Evolutionary conservation across 2,329 filamentous ascomycete genomes (phyloP).

Genomic region (Botrytis deweyae): DNA sequence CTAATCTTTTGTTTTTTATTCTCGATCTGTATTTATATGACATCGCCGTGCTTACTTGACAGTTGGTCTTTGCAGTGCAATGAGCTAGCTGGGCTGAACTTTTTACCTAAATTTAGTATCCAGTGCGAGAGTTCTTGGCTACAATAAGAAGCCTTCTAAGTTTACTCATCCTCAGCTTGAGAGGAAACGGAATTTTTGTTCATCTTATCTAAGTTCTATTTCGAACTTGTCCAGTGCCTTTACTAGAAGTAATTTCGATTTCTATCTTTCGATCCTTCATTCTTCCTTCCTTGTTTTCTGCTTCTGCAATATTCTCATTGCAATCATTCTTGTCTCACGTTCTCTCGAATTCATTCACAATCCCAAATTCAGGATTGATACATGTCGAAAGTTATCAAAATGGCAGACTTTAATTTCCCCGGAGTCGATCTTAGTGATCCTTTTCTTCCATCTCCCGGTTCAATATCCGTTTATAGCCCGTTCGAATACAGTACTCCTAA

Average conservation of each 20-base stretch:
- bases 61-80: background rate
- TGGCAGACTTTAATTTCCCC: constrained; percentile 17
- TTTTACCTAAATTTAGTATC: background rate
- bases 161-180: constrained; percentile 4
- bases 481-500: background rate
- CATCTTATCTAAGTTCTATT: background rate
- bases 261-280: background rate
- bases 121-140: background rate
- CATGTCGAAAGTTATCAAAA: background rate
- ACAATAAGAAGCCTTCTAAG: constrained; percentile 5
- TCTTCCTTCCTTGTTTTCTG: background rate
- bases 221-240: background rate
- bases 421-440: constrained; percentile 13
- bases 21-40: background rate
- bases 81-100: background rate
- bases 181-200: background rate
- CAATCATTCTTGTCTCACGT: background rate
- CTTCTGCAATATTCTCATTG: background rate
- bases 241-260: background rate
- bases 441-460: constrained; percentile 3
- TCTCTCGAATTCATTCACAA: background rate
- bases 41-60: background rate
- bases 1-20: background rate
- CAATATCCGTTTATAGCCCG: constrained; percentile 3
- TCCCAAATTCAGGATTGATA: background rate